These are phyloP conservation scores for Backusella parvicylindrica DNA, from an alignment of 192 early-diverging fungal species.

Conservation along the genomic window DNA sequence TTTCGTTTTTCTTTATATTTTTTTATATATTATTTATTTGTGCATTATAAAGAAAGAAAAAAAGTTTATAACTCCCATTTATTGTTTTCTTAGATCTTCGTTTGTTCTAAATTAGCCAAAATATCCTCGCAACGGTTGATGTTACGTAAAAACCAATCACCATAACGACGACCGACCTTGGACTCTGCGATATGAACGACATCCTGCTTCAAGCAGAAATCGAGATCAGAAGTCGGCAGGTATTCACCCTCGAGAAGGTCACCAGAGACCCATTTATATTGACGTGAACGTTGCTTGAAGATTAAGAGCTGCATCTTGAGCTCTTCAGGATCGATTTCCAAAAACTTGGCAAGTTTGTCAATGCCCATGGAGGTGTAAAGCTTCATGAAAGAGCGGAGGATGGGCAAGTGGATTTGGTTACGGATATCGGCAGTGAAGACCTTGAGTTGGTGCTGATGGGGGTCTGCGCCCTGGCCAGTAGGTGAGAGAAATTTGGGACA, in stretches of 20 bases:
- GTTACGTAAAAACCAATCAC: constrained; percentile 95
- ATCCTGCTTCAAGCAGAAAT: constrained; percentile 92
- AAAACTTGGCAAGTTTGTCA: constrained; percentile 82
- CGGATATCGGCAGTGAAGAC: constrained; percentile 83
- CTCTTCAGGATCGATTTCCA: constrained; percentile 82
- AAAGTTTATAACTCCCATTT: neutral
- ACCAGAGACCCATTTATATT: constrained; percentile 78
- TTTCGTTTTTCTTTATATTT: neutral
- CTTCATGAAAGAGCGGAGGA: constrained; percentile 91
- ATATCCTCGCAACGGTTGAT: constrained; percentile 85
- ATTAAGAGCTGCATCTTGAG: constrained; percentile 85
- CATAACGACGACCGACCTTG: constrained; percentile 89
- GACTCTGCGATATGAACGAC: constrained; percentile 95
- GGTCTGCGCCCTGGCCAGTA: constrained; percentile 56
- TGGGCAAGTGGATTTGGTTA: constrained; percentile 83
- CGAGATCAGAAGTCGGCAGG: constrained; percentile 77
- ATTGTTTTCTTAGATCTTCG: constrained; percentile 24
- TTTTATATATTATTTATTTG: neutral
- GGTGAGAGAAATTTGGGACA: constrained; percentile 97
- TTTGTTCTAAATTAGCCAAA: constrained; percentile 31
- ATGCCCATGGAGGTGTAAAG: constrained; percentile 92
- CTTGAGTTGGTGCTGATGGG: constrained; percentile 77
- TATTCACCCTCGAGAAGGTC: constrained; percentile 86
- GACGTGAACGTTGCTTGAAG: constrained; percentile 92
- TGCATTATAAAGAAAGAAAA: constrained; percentile 1